A percentile compares a stretch with the other conserved stretches of the same genome.
Evolutionary conservation across 2,329 filamentous ascomycete genomes (phyloP).

Genomic region (Rachicladosporium sp.): DNA sequence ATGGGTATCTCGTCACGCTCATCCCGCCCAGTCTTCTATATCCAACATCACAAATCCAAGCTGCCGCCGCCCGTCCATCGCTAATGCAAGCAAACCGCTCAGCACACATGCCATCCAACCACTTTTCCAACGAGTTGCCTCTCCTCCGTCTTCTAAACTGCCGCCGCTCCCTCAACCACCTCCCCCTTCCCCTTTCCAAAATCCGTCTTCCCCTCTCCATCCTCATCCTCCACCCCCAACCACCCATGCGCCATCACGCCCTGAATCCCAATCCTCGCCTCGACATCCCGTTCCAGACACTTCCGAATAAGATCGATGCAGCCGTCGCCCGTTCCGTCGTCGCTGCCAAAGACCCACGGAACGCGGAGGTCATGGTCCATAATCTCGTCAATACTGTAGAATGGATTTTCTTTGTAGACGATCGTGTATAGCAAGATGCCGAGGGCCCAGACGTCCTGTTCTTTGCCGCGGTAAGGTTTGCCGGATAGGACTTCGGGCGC

Average conservation of each 20-base stretch:
- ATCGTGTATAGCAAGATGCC: constrained; percentile 97
- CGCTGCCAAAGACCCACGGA: constrained; percentile 48
- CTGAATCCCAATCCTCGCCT: constrained; percentile 69
- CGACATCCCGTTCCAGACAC: constrained; percentile 88
- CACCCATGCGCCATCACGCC: constrained; percentile 85
- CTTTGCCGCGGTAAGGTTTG: constrained; percentile 82
- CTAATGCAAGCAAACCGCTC: no score
- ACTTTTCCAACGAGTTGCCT: no score
- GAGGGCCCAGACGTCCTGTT: constrained; percentile 96
- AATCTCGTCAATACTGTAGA: constrained; percentile 98
- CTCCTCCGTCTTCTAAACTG: no score
- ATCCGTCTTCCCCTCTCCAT: constrained; percentile 9
- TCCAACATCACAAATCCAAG: no score
- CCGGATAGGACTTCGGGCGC: constrained; percentile 95
- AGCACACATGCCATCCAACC: no score
- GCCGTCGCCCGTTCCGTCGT: constrained; percentile 57
- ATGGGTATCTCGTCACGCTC: no score
- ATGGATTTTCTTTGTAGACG: constrained; percentile 98
- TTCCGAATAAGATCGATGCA: constrained; percentile 82
- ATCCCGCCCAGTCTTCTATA: no score
- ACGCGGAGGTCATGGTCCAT: constrained; percentile 92
- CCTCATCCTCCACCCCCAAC: constrained; percentile 35
- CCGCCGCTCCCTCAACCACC: no score
- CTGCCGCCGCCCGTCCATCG: no score
- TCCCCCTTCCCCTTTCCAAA: no score